Evolutionary conservation across 2,329 filamentous ascomycete genomes (phyloP).

Genomic region (Sporothrix inflata): DNA sequence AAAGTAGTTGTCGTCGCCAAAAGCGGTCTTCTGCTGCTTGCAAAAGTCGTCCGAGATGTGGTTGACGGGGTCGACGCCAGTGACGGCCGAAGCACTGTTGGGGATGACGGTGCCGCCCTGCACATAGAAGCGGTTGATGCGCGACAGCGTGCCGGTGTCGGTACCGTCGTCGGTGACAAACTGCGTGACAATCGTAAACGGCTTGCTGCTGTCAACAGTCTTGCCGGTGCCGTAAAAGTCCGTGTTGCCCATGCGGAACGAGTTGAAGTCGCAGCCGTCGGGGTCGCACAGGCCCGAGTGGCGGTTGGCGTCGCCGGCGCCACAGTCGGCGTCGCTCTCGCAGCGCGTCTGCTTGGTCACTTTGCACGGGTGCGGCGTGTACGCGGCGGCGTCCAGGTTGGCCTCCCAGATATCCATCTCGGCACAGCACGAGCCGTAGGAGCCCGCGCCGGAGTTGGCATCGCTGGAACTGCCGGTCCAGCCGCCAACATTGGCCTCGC

Average conservation of each 20-base stretch:
- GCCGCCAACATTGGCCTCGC: constrained; percentile 44
- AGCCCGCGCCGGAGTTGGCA: constrained; percentile 52
- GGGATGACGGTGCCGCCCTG: constrained; percentile 60
- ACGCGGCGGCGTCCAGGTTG: constrained; percentile 61
- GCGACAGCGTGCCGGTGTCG: constrained; percentile 42
- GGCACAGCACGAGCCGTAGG: constrained; percentile 57
- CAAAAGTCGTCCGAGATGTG: constrained; percentile 59
- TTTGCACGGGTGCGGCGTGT: constrained; percentile 62
- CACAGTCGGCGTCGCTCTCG: constrained; percentile 50
- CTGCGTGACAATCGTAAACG: constrained; percentile 65
- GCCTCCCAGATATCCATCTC: constrained; percentile 67
- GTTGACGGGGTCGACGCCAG: constrained; percentile 36
- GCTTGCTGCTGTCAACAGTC: constrained; percentile 59
- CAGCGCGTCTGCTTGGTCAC: constrained; percentile 48
- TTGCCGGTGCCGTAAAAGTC: constrained; percentile 57
- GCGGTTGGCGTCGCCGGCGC: constrained; percentile 45
- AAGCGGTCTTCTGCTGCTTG: constrained; percentile 56
- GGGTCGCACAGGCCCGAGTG: constrained; percentile 60
- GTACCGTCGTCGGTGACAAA: constrained; percentile 54
- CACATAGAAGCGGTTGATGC: constrained; percentile 65
- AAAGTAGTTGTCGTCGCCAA: constrained; percentile 57
- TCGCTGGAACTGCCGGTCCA: constrained; percentile 56
- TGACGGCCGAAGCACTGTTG: constrained; percentile 44
- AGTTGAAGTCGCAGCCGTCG: constrained; percentile 68
- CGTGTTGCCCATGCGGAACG: constrained; percentile 63